Evolutionary conservation across 768 basidiomycete species (phyloP).

Genomic region (Collybia sordida): DNA sequence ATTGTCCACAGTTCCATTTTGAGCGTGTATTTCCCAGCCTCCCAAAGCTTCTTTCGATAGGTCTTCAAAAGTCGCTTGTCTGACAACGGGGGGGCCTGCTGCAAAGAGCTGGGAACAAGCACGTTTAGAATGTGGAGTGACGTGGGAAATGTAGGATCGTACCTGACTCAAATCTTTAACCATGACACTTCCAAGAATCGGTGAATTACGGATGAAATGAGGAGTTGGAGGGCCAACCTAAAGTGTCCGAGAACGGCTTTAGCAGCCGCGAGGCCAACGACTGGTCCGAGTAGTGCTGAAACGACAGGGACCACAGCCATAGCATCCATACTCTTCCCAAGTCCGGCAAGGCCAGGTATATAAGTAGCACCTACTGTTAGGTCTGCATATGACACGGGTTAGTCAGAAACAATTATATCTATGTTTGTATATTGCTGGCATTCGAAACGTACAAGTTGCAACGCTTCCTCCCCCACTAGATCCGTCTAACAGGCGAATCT

Average conservation of each 20-base stretch:
- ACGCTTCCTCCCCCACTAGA: slow-evolving; percentile 43
- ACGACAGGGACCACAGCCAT: slow-evolving; percentile 35
- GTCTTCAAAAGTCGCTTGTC: slow-evolving; percentile 35
- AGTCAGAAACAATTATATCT: neutral
- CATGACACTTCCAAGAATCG: slow-evolving; percentile 30
- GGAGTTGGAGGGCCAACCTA: slow-evolving; percentile 18
- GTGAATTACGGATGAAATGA: neutral
- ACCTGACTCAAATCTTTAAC: slow-evolving; percentile 37
- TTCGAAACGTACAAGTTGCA: slow-evolving; percentile 27
- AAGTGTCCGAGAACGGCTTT: slow-evolving; percentile 39
- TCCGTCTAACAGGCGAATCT: slow-evolving; percentile 40
- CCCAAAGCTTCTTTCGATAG: slow-evolving; percentile 34
- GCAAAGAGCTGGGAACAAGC: slow-evolving; percentile 16
- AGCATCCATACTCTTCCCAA: slow-evolving; percentile 36
- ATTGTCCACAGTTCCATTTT: slow-evolving; percentile 36
- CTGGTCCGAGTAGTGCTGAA: slow-evolving; percentile 38
- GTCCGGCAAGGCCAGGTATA: slow-evolving; percentile 33
- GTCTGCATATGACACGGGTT: slow-evolving; percentile 17
- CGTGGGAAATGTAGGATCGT: neutral
- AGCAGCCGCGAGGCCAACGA: slow-evolving; percentile 39
- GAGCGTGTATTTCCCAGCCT: slow-evolving; percentile 35
- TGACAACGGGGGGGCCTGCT: slow-evolving; percentile 32
- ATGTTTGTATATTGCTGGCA: neutral
- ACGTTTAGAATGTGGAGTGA: neutral
- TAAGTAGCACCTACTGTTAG: slow-evolving; percentile 37